phyloP scores from a whole-genome alignment of 345 rosid species.

The Microthlaspi erraticum region DNA sequence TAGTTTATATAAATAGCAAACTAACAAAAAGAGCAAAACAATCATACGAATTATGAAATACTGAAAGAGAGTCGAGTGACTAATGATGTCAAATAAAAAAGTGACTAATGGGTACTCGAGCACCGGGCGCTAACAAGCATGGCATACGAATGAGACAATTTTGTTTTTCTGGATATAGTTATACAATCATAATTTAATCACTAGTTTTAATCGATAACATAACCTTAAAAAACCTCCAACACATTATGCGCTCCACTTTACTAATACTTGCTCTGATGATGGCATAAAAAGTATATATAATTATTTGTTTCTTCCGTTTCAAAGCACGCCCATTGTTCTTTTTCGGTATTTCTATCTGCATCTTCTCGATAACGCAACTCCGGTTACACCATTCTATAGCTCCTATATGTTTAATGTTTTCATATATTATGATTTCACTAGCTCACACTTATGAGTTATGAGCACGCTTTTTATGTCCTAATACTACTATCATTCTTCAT shows the following conservation, averaged over 20 bases:
- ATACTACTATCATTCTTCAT: background rate
- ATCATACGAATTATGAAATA: conserved; percentile 5
- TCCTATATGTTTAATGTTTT: background rate
- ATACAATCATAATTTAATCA: conserved; percentile 37
- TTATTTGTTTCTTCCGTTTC: conserved; percentile 30
- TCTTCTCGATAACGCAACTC: conserved; percentile 26
- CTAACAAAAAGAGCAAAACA: background rate
- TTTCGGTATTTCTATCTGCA: conserved; percentile 13
- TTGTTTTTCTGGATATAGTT: background rate
- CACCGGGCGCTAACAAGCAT: conserved; percentile 43
- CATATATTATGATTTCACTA: background rate
- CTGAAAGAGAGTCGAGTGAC: background rate
- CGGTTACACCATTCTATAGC: background rate
- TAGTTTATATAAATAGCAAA: too few species aligned
- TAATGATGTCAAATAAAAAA: background rate
- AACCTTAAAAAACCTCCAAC: conserved; percentile 31
- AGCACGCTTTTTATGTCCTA: conserved; percentile 36
- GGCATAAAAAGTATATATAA: conserved; percentile 14
- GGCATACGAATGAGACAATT: conserved; percentile 35
- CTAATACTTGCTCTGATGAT: conserved; percentile 25
- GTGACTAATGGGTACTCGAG: conserved; percentile 23
- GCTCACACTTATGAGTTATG: conserved; percentile 25
- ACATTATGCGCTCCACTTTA: conserved; percentile 33
- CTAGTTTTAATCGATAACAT: conserved; percentile 27
- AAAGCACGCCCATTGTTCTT: conserved; percentile 34